A percentile compares a stretch with the other conserved stretches of the same genome.
Evolutionary conservation across 2,329 filamentous ascomycete genomes (phyloP).

Genomic region (Fusarium multiceps): DNA sequence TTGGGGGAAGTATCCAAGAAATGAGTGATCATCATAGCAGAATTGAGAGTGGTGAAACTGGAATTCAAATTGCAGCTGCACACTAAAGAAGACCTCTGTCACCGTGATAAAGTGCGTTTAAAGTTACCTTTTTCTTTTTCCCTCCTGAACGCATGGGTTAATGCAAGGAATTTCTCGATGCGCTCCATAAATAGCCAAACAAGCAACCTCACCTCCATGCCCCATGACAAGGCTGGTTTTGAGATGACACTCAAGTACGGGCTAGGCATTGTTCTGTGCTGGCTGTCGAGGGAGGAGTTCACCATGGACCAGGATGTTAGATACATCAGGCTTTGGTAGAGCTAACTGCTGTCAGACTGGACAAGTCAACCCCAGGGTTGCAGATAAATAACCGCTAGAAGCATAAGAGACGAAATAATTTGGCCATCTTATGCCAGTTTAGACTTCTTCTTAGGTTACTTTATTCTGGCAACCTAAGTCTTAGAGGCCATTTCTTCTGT

Average conservation of each 20-base stretch:
- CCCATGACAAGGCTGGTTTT: not conserved
- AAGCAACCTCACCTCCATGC: not conserved
- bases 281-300: not conserved
- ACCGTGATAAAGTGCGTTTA: not conserved
- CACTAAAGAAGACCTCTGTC: constrained; percentile 8
- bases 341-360: not conserved
- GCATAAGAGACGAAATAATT: no score
- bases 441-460: no score
- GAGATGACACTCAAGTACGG: not conserved
- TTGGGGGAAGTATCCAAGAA: not conserved
- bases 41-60: not conserved
- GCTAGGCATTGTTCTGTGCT: not conserved
- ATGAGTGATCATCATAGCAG: constrained; percentile 1
- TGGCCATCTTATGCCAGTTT: no score
- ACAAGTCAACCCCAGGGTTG: not conserved
- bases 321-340: no score
- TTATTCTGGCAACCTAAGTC: no score
- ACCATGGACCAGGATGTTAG: not conserved
- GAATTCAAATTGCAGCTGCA: not conserved
- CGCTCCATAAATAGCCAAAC: not conserved
- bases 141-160: not conserved
- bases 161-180: constrained; percentile 7
- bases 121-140: not conserved
- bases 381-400: no score
- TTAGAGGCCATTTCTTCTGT: no score